A percentile compares a stretch with the other conserved stretches of the same genome.
These are phyloP conservation scores for Trypanosoma grayi DNA, from an alignment of 208 protist species.

Conservation along the genomic window DNA sequence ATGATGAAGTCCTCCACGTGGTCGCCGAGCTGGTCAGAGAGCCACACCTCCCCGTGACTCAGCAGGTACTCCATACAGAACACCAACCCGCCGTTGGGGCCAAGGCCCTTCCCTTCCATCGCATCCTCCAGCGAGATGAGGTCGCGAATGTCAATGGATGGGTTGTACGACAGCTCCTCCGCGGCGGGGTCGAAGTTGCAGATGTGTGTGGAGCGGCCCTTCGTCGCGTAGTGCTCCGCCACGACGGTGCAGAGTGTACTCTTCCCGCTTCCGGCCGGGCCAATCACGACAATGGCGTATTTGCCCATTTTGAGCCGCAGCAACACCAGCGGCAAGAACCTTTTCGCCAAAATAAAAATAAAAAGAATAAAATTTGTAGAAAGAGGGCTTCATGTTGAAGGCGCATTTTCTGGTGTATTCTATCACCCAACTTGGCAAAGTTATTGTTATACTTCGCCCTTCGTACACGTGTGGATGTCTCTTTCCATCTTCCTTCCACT, in stretches of 20 bases:
- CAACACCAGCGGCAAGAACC: neutral
- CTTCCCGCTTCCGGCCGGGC: constrained; percentile 92
- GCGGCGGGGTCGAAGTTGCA: constrained; percentile 99
- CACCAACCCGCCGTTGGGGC: constrained; percentile 98
- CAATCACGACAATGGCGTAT: constrained; percentile 89
- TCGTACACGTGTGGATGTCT: neutral
- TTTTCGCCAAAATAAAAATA: neutral
- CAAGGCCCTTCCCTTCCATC: constrained; percentile 91
- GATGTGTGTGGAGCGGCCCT: constrained; percentile 90
- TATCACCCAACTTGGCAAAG: too few species aligned
- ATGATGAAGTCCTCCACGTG: constrained; percentile 97
- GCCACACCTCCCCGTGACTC: constrained; percentile 91
- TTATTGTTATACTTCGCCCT: too few species aligned
- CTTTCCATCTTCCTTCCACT: too few species aligned
- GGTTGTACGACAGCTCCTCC: constrained; percentile 89
- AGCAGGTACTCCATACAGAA: constrained; percentile 99
- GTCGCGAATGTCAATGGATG: constrained; percentile 93
- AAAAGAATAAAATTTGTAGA: neutral
- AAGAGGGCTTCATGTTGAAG: neutral
- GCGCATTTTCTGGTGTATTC: neutral
- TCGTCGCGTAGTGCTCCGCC: constrained; percentile 80
- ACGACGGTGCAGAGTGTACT: constrained; percentile 87
- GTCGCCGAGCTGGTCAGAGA: constrained; percentile 92
- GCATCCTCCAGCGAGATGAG: constrained; percentile 94
- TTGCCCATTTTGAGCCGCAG: constrained; percentile 70